Percentiles rank a stretch among this genome's conserved stretches.
Conservation (phyloP, 2,329 filamentous ascomycete species). For the Aureobasidium sp. region DNA sequence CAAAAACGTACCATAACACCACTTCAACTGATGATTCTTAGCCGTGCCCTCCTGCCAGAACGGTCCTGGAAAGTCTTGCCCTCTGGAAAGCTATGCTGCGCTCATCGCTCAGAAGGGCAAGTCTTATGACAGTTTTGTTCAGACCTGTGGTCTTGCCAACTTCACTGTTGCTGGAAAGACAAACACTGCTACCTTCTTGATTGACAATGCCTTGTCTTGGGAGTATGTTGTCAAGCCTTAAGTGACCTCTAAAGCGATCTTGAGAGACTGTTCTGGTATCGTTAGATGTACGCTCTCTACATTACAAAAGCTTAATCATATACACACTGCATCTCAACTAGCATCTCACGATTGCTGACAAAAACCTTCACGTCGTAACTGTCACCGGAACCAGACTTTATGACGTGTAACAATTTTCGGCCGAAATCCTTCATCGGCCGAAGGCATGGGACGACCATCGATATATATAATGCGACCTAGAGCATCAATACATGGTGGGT, state of each 20-base stretch:
- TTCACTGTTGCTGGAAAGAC: not conserved
- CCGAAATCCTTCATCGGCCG: not conserved
- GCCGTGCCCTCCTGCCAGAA: constrained; percentile 41
- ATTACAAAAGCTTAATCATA: not conserved
- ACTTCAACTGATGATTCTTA: constrained; percentile 30
- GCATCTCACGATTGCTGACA: not conserved
- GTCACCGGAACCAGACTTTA: not conserved
- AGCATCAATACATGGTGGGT: too few relatives aligned
- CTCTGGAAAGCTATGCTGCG: constrained; percentile 34
- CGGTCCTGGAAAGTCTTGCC: constrained; percentile 41
- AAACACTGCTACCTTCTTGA: constrained; percentile 7
- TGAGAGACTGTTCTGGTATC: not conserved
- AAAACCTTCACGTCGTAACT: not conserved
- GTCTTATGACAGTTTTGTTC: constrained; percentile 38
- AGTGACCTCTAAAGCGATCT: too few relatives aligned
- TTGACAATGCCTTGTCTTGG: constrained; percentile 9
- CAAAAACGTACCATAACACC: constrained; percentile 31
- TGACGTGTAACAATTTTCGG: not conserved
- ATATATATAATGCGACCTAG: not conserved
- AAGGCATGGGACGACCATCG: too few relatives aligned
- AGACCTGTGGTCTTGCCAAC: constrained; percentile 32
- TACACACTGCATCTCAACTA: not conserved
- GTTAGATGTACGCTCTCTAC: not conserved
- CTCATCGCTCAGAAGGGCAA: constrained; percentile 30
- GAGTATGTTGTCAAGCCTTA: constrained; percentile 10